Conservation (phyloP, 345 rosid genomes). For the Passiflora organensis region DNA sequence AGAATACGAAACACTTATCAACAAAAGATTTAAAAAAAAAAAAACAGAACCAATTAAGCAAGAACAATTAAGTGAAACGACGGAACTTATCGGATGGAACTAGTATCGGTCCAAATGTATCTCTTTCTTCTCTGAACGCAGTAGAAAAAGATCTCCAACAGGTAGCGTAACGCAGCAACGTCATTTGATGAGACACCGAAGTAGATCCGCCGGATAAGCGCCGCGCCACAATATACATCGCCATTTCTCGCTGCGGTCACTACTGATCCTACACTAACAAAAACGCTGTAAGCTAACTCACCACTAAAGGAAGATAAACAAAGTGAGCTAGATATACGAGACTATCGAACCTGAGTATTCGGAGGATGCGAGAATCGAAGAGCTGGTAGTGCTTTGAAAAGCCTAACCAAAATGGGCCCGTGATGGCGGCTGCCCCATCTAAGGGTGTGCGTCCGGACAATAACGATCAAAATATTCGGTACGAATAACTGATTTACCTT, state of each 20-base stretch:
- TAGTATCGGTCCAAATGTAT: slow-evolving; percentile 85
- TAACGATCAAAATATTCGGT: no score
- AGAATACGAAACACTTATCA: no score
- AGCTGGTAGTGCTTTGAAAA: background rate
- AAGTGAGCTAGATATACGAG: background rate
- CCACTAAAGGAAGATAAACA: background rate
- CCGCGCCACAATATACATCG: slow-evolving; percentile 48
- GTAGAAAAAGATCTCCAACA: slow-evolving; percentile 51
- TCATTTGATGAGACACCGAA: slow-evolving; percentile 17
- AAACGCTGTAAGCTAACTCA: no score
- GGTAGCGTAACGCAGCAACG: slow-evolving; percentile 43
- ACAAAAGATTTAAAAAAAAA: background rate
- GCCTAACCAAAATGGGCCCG: background rate
- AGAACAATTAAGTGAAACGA: background rate
- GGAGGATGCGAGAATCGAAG: slow-evolving; percentile 1
- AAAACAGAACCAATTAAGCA: background rate
- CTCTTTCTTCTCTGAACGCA: slow-evolving; percentile 78
- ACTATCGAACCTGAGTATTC: no score
- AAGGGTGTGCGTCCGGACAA: no score
- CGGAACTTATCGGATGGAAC: slow-evolving; percentile 80
- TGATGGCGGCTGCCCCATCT: no score
- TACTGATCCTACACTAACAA: background rate
- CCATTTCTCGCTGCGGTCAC: slow-evolving; percentile 37
- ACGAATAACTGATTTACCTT: no score
- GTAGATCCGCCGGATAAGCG: slow-evolving; percentile 47